These are phyloP conservation scores for Murraya koenigii DNA, from an alignment of 345 rosid genomes.

Conservation along the genomic window DNA sequence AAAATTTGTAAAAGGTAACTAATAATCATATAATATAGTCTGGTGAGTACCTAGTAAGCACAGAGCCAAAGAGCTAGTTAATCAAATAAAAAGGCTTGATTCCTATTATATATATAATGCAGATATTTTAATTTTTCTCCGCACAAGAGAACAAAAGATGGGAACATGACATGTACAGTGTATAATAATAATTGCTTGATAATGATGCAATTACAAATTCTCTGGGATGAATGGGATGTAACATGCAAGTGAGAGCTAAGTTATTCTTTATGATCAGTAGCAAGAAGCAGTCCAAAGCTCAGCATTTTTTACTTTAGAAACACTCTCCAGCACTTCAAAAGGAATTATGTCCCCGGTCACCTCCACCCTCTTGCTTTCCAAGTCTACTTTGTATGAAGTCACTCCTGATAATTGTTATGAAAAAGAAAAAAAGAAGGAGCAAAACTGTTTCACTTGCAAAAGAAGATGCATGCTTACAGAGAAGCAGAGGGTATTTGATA, in stretches of 20 bases:
- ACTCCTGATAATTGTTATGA: conserved; percentile 57
- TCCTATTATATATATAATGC: background rate
- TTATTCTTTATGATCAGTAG: background rate
- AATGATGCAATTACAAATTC: background rate
- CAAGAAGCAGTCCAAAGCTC: conserved; percentile 61
- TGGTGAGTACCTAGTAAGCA: background rate
- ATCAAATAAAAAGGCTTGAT: background rate
- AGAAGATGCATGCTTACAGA: background rate
- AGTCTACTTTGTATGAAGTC: conserved; percentile 82
- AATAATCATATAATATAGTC: background rate
- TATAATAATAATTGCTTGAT: background rate
- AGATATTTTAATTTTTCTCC: background rate
- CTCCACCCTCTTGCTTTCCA: conserved; percentile 87
- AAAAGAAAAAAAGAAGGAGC: background rate
- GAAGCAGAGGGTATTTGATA: background rate
- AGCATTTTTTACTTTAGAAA: conserved; percentile 79
- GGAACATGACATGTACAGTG: conserved; percentile 3
- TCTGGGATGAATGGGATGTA: background rate
- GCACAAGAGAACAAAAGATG: background rate
- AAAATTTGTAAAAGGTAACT: background rate
- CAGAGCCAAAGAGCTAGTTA: too few relatives aligned
- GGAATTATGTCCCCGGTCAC: conserved; percentile 79
- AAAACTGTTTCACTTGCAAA: background rate
- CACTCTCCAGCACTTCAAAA: conserved; percentile 69
- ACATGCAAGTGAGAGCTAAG: background rate